These are phyloP conservation scores for Ustilago bromivora DNA, from an alignment of 1,284 basidiomycete genomes.

Conservation along the genomic window DNA sequence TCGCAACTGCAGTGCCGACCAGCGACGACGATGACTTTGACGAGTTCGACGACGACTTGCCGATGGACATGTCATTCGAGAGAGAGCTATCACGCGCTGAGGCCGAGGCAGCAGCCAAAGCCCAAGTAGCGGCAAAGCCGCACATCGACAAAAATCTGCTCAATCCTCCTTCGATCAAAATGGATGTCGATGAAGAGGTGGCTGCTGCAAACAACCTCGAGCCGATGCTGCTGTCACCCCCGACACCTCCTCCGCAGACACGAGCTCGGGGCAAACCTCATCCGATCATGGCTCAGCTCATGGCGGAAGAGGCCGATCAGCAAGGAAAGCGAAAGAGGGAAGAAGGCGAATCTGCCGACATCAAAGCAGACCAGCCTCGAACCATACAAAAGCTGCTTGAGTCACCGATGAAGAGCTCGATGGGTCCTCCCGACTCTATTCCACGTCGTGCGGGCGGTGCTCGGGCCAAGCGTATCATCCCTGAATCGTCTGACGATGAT, in stretches of 20 bases:
- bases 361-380: neutral
- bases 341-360: neutral
- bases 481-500: constrained; percentile 27
- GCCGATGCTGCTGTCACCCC: constrained; percentile 2
- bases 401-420: constrained; percentile 32
- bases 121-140: neutral
- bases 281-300: constrained; percentile 16
- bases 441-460: constrained; percentile 30
- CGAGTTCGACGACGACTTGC: constrained; percentile 22
- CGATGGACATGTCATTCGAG: constrained; percentile 36
- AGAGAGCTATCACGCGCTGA: constrained; percentile 20
- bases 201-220: neutral
- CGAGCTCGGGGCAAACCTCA: constrained; percentile 3
- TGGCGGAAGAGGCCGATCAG: constrained; percentile 14
- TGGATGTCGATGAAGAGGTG: neutral
- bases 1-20: constrained; percentile 14
- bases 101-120: constrained; percentile 23
- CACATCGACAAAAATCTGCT: neutral
- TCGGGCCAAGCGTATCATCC: constrained; percentile 23
- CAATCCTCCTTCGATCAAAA: neutral
- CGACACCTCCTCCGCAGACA: constrained; percentile 3
- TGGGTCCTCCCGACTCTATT: constrained; percentile 48
- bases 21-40: constrained; percentile 33
- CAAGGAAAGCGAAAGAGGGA: constrained; percentile 3
- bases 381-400: constrained; percentile 9